Conservation (phyloP, 495 filamentous ascomycete species). For the Penicillium waksmanii region DNA sequence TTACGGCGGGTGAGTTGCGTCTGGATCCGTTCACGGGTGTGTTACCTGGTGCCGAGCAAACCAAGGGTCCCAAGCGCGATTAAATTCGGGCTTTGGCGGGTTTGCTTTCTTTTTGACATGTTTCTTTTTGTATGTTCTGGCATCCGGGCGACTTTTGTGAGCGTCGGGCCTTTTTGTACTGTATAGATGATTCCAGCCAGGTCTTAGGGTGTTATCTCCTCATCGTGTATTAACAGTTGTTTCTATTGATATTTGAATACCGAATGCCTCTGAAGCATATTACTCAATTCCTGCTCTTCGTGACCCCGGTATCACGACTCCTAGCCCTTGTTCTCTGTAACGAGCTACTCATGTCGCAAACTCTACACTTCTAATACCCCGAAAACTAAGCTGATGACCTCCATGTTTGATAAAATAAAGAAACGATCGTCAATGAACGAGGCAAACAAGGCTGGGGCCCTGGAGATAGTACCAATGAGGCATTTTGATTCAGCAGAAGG, state of each 20-base stretch:
- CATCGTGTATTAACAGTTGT: slow-evolving; percentile 39
- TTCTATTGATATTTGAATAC: slow-evolving; percentile 3
- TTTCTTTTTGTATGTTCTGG: slow-evolving; percentile 10
- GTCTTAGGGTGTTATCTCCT: slow-evolving; percentile 26
- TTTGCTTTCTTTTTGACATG: slow-evolving; percentile 15
- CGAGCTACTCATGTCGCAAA: no score
- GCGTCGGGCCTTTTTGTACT: slow-evolving; percentile 36
- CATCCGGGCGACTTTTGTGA: slow-evolving; percentile 26
- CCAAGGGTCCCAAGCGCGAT: slow-evolving; percentile 13
- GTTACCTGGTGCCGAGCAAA: slow-evolving; percentile 21
- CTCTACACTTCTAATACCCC: no score
- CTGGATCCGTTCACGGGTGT: slow-evolving; percentile 34
- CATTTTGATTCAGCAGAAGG: no score
- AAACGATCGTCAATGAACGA: no score
- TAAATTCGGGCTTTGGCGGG: slow-evolving; percentile 8
- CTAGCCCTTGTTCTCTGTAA: no score
- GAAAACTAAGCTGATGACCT: no score
- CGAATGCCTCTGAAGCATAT: slow-evolving; percentile 6
- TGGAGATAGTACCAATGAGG: no score
- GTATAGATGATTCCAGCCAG: slow-evolving; percentile 38
- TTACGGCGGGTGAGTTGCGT: slow-evolving; percentile 34
- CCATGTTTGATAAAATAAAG: no score
- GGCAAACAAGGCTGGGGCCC: no score
- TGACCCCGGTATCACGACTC: no score
- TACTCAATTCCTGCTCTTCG: background rate